Conservation (phyloP, 2,329 filamentous ascomycete species). For the Beauveria scarabaeidicola region DNA sequence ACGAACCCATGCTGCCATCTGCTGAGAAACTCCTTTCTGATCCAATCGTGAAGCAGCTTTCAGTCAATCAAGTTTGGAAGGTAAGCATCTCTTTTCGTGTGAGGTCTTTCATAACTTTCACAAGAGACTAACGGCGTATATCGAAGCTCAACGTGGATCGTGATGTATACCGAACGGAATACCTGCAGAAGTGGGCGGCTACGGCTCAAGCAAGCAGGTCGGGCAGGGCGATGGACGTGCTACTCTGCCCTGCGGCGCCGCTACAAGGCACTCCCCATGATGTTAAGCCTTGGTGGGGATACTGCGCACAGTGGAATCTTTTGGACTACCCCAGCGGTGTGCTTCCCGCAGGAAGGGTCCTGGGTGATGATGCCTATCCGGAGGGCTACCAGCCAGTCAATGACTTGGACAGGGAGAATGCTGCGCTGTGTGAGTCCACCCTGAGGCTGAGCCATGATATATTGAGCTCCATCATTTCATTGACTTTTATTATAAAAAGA, state of each 20-base stretch:
- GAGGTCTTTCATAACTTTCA: neutral
- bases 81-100: neutral
- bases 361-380: slow-evolving; percentile 13
- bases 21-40: slow-evolving; percentile 47
- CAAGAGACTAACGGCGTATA: neutral
- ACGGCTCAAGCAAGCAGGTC: slow-evolving; percentile 15
- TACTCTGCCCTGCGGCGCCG: slow-evolving; percentile 47
- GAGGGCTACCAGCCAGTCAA: slow-evolving; percentile 11
- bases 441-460: neutral
- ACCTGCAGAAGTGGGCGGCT: slow-evolving; percentile 22
- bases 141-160: slow-evolving; percentile 19
- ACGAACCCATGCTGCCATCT: slow-evolving; percentile 46
- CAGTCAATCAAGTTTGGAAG: slow-evolving; percentile 25
- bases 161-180: slow-evolving; percentile 23
- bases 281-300: slow-evolving; percentile 43
- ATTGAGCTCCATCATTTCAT: neutral
- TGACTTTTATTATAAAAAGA: neutral
- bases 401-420: slow-evolving; percentile 14
- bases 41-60: slow-evolving; percentile 29
- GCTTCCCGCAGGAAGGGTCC: slow-evolving; percentile 13
- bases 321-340: slow-evolving; percentile 48
- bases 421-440: slow-evolving; percentile 13
- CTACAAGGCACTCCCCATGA: slow-evolving; percentile 34
- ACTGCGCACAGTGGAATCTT: slow-evolving; percentile 57
- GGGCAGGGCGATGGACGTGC: slow-evolving; percentile 37